Conservation (phyloP, 139 green algal species). For the Picochlorum sp. region DNA sequence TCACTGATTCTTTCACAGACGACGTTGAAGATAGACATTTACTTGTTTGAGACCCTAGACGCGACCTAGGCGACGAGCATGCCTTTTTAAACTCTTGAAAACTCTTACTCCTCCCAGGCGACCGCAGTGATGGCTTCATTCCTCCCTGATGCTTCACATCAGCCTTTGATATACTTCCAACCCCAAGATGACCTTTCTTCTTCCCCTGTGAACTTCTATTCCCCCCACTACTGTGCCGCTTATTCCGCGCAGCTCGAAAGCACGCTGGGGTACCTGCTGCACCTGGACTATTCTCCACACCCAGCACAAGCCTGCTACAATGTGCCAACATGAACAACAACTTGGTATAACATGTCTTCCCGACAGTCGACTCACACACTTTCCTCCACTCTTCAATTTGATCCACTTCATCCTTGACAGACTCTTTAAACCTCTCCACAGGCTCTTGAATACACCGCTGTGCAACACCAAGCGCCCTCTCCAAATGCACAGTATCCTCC, state of each 20-base stretch:
- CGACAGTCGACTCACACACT: neutral
- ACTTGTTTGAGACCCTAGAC: too few species aligned
- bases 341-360: constrained; percentile 42
- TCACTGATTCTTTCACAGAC: too few species aligned
- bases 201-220: too few species aligned
- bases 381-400: constrained; percentile 49
- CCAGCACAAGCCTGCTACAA: constrained; percentile 57
- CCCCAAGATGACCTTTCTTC: too few species aligned
- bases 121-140: too few species aligned
- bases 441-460: constrained; percentile 52
- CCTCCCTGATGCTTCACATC: too few species aligned
- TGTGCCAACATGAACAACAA: constrained; percentile 71
- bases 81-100: too few species aligned
- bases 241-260: neutral
- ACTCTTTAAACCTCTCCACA: constrained; percentile 46
- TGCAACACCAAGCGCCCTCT: constrained; percentile 22
- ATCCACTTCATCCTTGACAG: constrained; percentile 53
- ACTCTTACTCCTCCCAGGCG: too few species aligned
- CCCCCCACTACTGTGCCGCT: neutral
- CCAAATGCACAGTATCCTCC: neutral
- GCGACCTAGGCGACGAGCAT: too few species aligned
- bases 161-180: too few species aligned
- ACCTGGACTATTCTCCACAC: constrained; percentile 28
- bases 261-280: constrained; percentile 4
- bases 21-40: too few species aligned